Conservation (phyloP, 176 grass and related monocot genomes). For the Poa pratensis region DNA sequence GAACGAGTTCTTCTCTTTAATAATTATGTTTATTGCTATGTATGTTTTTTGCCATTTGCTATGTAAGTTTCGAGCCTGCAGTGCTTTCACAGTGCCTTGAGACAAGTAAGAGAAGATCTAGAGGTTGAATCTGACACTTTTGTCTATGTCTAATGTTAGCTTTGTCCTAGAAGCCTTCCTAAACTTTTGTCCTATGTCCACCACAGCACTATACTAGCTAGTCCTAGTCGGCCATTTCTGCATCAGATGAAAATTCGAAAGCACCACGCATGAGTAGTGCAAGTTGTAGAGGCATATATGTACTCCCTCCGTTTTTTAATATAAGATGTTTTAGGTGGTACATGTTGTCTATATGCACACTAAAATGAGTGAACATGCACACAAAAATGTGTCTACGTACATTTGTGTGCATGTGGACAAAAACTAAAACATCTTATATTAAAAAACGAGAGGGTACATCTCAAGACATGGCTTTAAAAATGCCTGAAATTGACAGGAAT, state of each 20-base stretch:
- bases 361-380: no score
- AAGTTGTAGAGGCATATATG: constrained; percentile 45
- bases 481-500: constrained; percentile 53
- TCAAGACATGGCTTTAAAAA: constrained; percentile 46
- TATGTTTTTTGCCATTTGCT: not conserved
- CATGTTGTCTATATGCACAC: no score
- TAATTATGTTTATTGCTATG: no score
- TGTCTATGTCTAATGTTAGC: not conserved
- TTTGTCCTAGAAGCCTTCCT: not conserved
- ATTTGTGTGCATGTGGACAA: no score
- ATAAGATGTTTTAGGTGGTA: no score
- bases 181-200: not conserved
- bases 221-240: constrained; percentile 7
- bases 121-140: not conserved
- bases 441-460: no score
- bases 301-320: no score
- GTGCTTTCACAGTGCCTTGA: not conserved
- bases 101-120: not conserved
- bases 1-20: no score
- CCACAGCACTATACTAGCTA: not conserved
- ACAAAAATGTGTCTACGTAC: no score
- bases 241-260: constrained; percentile 56
- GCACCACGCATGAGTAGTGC: constrained; percentile 31
- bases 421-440: no score
- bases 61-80: not conserved